A percentile compares a stretch with the other conserved stretches of the same genome.
Evolutionary conservation across 2,329 filamentous ascomycete genomes (phyloP).

Genomic region (Clonostachys sp.): DNA sequence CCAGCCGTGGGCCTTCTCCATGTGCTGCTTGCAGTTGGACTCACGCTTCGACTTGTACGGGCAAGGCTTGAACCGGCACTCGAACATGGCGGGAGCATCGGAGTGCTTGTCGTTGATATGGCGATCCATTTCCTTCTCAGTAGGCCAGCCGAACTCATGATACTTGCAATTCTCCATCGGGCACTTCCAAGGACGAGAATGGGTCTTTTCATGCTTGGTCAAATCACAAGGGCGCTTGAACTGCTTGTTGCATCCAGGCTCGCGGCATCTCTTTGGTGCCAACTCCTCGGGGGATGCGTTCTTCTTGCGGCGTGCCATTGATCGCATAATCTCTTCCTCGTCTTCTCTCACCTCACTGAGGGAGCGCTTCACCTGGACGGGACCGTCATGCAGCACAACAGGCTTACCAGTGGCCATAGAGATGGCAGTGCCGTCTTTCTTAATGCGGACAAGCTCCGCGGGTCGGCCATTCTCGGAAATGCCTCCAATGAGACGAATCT

Average conservation of each 20-base stretch:
- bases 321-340: constrained; percentile 79
- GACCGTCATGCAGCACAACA: constrained; percentile 49
- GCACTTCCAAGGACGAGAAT: constrained; percentile 96
- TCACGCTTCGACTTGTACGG: constrained; percentile 93
- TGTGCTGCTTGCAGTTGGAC: constrained; percentile 97
- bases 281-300: constrained; percentile 82
- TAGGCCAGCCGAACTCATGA: constrained; percentile 85
- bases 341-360: constrained; percentile 67
- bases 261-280: constrained; percentile 71
- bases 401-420: constrained; percentile 69
- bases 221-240: constrained; percentile 97
- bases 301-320: constrained; percentile 95
- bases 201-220: constrained; percentile 97
- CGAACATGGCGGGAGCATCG: constrained; percentile 70
- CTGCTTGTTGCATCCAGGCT: constrained; percentile 77
- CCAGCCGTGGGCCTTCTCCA: constrained; percentile 95
- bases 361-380: constrained; percentile 60
- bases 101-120: constrained; percentile 97
- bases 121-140: constrained; percentile 94
- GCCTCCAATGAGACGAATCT: constrained; percentile 77
- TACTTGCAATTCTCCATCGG: constrained; percentile 81
- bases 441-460: constrained; percentile 77
- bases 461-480: constrained; percentile 77
- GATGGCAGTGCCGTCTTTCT: constrained; percentile 74
- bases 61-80: constrained; percentile 80